phyloP scores from a whole-genome alignment of 208 protist genomes.

The Leishmania gerbilli region DNA sequence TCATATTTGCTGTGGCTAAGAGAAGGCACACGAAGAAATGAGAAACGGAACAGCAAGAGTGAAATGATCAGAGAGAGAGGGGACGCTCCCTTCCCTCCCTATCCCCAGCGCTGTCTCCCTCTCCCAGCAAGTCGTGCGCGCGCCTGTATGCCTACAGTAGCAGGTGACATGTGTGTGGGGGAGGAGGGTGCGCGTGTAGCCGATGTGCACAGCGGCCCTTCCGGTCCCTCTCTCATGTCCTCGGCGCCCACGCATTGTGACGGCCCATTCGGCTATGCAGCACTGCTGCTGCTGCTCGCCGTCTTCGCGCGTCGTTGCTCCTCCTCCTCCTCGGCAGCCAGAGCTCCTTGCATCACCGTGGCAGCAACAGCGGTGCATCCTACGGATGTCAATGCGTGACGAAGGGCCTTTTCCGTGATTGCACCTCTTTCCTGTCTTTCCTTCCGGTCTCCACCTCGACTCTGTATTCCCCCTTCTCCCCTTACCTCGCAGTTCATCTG shows the following conservation, averaged over 20 bases:
- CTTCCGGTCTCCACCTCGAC: neutral
- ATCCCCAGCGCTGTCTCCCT: neutral
- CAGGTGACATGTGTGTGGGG: neutral
- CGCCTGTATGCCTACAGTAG: neutral
- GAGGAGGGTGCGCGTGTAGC: neutral
- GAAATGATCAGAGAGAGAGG: neutral
- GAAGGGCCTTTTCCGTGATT: neutral
- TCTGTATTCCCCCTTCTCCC: neutral
- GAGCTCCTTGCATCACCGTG: neutral
- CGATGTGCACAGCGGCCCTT: neutral
- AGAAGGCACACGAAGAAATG: neutral
- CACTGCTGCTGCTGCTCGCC: neutral
- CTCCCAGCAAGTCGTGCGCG: neutral
- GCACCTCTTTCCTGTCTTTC: neutral
- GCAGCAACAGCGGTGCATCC: neutral
- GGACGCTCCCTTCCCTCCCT: neutral
- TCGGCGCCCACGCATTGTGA: neutral
- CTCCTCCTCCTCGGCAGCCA: neutral
- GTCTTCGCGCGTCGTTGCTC: neutral
- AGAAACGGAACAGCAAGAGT: neutral
- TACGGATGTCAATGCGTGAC: neutral
- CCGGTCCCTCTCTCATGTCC: neutral
- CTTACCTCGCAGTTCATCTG: neutral
- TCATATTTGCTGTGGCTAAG: neutral
- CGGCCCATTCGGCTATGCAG: neutral